These are phyloP conservation scores for Penicillium sp. DNA, from an alignment of 2,329 filamentous ascomycete genomes.

Conservation along the genomic window DNA sequence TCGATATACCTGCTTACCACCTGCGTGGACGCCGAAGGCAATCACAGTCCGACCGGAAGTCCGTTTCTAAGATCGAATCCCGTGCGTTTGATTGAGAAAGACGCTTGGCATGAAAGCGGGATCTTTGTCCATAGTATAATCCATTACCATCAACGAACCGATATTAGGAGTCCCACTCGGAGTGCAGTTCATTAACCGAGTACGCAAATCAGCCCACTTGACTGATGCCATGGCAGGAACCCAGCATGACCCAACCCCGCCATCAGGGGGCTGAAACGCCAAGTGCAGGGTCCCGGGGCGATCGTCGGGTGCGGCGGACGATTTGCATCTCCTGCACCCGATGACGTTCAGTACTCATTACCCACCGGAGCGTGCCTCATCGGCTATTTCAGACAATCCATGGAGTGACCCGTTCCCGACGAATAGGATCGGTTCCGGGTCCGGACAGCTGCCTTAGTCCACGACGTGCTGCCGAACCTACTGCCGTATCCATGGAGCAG, in stretches of 20 bases:
- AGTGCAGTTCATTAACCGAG: not conserved
- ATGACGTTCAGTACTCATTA: not conserved
- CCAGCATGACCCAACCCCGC: slow-evolving; percentile 8
- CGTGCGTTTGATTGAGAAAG: not conserved
- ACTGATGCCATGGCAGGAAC: not conserved
- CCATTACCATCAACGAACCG: not conserved
- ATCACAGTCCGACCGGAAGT: slow-evolving; percentile 18
- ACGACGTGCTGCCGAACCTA: no score
- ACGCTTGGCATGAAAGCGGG: not conserved
- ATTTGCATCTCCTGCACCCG: not conserved
- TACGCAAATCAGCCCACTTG: not conserved
- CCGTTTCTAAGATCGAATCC: slow-evolving; percentile 11
- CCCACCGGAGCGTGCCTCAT: not conserved
- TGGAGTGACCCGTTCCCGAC: not conserved
- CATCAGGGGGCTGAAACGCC: not conserved
- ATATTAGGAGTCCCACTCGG: not conserved
- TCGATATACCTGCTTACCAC: slow-evolving; percentile 21
- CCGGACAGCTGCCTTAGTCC: no score
- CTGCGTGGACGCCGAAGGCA: slow-evolving; percentile 11
- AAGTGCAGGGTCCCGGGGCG: not conserved
- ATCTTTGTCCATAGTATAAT: not conserved
- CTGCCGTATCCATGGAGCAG: no score
- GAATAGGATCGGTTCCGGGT: not conserved
- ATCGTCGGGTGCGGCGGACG: slow-evolving; percentile 2
- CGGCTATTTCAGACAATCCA: not conserved